Percentiles rank a stretch among this genome's conserved stretches.
These are phyloP conservation scores for Kodamaea kakaduensis DNA, from an alignment of 805 yeast genomes.

Conservation along the genomic window DNA sequence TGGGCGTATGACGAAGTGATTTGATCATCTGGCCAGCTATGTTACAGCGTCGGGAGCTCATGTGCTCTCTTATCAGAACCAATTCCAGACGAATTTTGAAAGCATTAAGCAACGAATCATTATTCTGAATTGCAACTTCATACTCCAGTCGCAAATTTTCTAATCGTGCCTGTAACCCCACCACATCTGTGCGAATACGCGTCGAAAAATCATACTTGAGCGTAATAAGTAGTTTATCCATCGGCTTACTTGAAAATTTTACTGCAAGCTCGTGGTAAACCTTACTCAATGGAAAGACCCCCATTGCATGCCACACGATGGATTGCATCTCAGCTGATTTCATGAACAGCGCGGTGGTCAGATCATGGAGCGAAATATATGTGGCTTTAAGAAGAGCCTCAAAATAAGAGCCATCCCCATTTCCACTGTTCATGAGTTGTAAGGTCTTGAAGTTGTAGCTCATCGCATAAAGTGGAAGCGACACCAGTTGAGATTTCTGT, in stretches of 20 bases:
- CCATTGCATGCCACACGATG: conserved; percentile 50
- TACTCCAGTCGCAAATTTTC: neutral
- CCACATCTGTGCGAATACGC: neutral
- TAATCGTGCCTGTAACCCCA: neutral
- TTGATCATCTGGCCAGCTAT: conserved; percentile 34
- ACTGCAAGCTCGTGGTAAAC: conserved; percentile 46
- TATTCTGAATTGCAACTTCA: conserved; percentile 1
- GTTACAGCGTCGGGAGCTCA: conserved; percentile 36
- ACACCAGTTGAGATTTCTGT: conserved; percentile 48
- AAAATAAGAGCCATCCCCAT: conserved; percentile 39
- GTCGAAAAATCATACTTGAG: conserved; percentile 35
- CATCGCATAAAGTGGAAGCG: conserved; percentile 49
- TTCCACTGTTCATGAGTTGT: conserved; percentile 51
- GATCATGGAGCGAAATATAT: conserved; percentile 50
- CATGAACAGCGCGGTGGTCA: conserved; percentile 36
- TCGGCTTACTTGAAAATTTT: conserved; percentile 32
- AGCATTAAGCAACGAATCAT: conserved; percentile 38
- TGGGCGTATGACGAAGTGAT: conserved; percentile 24
- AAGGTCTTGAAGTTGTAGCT: conserved; percentile 65
- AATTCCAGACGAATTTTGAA: conserved; percentile 40
- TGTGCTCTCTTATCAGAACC: conserved; percentile 31
- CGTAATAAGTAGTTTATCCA: conserved; percentile 36
- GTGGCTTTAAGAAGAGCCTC: conserved; percentile 58
- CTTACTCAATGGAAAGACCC: conserved; percentile 44
- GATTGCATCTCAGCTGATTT: conserved; percentile 45